Evolutionary conservation across 129 eudicot species (phyloP).

Genomic region (Chrysanthemum lavandulifolium): DNA sequence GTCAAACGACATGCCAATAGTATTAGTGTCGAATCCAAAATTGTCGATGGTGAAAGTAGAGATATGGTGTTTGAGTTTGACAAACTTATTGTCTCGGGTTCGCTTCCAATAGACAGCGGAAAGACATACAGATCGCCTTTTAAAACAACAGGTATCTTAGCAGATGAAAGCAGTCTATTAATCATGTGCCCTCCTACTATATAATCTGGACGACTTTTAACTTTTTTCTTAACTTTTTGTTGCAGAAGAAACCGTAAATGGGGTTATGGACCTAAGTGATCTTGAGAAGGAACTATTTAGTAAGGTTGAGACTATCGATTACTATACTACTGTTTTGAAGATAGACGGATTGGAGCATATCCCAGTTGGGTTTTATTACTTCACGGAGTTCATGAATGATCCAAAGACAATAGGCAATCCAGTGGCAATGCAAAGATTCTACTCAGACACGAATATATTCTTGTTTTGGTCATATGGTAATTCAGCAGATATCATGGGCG

Average conservation of each 20-base stretch:
- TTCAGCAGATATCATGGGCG: constrained; percentile 33
- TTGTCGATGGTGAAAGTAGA: background rate
- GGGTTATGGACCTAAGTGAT: constrained; percentile 38
- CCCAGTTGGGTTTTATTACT: constrained; percentile 50
- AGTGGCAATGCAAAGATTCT: constrained; percentile 54
- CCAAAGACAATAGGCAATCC: constrained; percentile 45
- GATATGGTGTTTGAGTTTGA: constrained; percentile 47
- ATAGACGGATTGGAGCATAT: constrained; percentile 44
- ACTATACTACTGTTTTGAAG: constrained; percentile 48
- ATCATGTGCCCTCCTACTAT: background rate
- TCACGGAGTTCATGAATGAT: constrained; percentile 43
- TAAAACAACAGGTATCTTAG: constrained; percentile 26
- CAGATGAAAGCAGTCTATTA: background rate
- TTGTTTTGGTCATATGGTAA: constrained; percentile 57
- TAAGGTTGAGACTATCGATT: constrained; percentile 49
- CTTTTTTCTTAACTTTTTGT: background rate
- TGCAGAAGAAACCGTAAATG: constrained; percentile 23
- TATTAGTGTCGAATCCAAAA: constrained; percentile 11
- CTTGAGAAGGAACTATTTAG: constrained; percentile 46
- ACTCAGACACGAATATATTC: constrained; percentile 42
- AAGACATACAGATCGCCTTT: constrained; percentile 37
- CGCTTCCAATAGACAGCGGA: constrained; percentile 26
- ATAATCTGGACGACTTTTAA: background rate
- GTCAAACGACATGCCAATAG: constrained; percentile 23
- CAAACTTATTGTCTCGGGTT: constrained; percentile 43